Percentiles rank a stretch among this genome's conserved stretches.
phyloP scores from a whole-genome alignment of 352 stramenopile species.

The Phytophthora cryptogea region DNA sequence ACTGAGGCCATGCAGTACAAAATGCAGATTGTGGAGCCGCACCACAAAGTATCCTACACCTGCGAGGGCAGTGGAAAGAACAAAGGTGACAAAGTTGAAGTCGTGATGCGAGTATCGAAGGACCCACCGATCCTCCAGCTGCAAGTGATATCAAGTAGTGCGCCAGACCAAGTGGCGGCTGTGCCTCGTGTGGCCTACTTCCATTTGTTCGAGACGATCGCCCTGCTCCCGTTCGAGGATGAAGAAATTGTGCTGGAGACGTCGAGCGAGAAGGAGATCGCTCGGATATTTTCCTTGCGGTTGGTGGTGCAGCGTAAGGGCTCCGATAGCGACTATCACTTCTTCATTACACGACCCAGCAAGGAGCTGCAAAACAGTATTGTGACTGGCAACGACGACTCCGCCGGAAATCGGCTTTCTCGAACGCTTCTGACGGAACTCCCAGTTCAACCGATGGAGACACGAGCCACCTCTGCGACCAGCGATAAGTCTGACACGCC shows the following conservation, averaged over 20 bases:
- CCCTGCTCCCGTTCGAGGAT: constrained; percentile 38
- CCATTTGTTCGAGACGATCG: constrained; percentile 46
- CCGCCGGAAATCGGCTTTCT: not conserved
- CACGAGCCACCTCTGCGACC: constrained; percentile 7
- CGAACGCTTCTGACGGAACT: constrained; percentile 36
- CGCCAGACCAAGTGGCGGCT: constrained; percentile 6
- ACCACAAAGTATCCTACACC: constrained; percentile 21
- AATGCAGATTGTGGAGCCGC: constrained; percentile 41
- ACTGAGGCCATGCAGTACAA: constrained; percentile 44
- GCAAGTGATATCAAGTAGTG: constrained; percentile 22
- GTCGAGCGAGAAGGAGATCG: constrained; percentile 37
- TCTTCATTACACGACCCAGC: constrained; percentile 26
- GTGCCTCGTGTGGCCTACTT: constrained; percentile 35
- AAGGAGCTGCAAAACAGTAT: constrained; percentile 1
- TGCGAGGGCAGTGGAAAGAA: constrained; percentile 14
- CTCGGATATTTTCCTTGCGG: constrained; percentile 26
- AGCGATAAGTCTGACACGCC: constrained; percentile 5
- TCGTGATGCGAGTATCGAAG: constrained; percentile 38
- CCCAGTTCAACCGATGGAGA: constrained; percentile 21
- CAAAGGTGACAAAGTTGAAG: constrained; percentile 18
- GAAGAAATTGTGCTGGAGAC: constrained; percentile 35
- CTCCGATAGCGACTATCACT: constrained; percentile 34
- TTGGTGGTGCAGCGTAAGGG: constrained; percentile 29
- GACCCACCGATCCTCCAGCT: constrained; percentile 40
- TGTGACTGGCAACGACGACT: not conserved